A percentile compares a stretch with the other conserved stretches of the same genome.
phyloP scores from a whole-genome alignment of 1,139 yeast genomes.

The Candida mesenterica region DNA sequence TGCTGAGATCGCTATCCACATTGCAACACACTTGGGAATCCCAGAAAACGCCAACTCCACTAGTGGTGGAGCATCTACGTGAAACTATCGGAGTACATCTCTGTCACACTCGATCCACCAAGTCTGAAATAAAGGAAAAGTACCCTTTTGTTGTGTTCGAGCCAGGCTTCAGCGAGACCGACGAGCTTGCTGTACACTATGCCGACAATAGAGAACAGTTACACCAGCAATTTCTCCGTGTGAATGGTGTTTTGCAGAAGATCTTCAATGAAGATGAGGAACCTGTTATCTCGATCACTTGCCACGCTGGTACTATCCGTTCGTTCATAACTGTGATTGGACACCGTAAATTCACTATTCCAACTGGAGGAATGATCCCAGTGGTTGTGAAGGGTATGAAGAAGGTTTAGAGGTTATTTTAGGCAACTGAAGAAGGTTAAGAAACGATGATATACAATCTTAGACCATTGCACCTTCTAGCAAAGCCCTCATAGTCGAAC shows the following conservation, averaged over 20 bases:
- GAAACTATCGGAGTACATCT: constrained; percentile 69
- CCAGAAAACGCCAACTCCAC: constrained; percentile 33
- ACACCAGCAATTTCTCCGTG: constrained; percentile 50
- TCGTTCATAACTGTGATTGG: constrained; percentile 50
- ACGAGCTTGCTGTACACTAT: constrained; percentile 34
- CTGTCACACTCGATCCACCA: constrained; percentile 59
- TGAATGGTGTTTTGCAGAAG: constrained; percentile 47
- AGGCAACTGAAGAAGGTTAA: too few relatives aligned
- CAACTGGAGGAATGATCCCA: constrained; percentile 70
- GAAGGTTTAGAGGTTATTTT: too few relatives aligned
- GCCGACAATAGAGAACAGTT: constrained; percentile 39
- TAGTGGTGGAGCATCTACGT: constrained; percentile 55
- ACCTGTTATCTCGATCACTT: constrained; percentile 48
- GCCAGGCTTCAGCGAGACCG: constrained; percentile 47
- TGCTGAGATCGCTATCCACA: constrained; percentile 61
- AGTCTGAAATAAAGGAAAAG: constrained; percentile 21
- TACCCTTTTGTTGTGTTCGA: constrained; percentile 34
- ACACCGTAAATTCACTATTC: constrained; percentile 54
- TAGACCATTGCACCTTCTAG: too few relatives aligned
- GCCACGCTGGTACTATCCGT: constrained; percentile 64
- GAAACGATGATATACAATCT: too few relatives aligned
- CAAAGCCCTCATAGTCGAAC: too few relatives aligned
- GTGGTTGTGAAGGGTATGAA: constrained; percentile 50
- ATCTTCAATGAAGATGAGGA: constrained; percentile 45
- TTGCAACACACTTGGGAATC: constrained; percentile 58